These are phyloP conservation scores for Yamadazyma nakazawae DNA, from an alignment of 805 yeast genomes.

Conservation along the genomic window DNA sequence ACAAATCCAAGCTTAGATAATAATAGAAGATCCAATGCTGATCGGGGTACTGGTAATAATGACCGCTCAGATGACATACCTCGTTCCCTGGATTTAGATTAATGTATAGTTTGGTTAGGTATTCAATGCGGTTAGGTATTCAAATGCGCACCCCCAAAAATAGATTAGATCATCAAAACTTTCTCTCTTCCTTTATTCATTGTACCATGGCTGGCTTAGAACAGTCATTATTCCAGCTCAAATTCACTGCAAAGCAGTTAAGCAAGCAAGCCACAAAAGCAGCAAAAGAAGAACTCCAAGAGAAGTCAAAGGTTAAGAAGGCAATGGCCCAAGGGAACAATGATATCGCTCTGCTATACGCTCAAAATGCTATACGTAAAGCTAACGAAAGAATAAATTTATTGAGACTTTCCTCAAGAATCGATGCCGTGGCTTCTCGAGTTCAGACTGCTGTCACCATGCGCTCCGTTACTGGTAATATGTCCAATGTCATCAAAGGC, in stretches of 20 bases:
- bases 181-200: background rate
- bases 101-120: background rate
- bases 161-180: background rate
- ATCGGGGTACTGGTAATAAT: background rate
- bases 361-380: conserved; percentile 93
- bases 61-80: background rate
- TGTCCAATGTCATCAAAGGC: conserved; percentile 89
- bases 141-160: background rate
- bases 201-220: conserved; percentile 36
- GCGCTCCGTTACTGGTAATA: conserved; percentile 91
- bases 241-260: conserved; percentile 91
- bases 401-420: conserved; percentile 77
- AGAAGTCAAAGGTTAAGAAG: conserved; percentile 85
- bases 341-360: conserved; percentile 91
- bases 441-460: conserved; percentile 98
- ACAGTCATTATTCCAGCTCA: conserved; percentile 61
- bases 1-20: background rate
- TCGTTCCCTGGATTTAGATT: conserved; percentile 8
- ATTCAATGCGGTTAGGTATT: background rate
- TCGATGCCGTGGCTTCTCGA: conserved; percentile 93
- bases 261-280: conserved; percentile 88
- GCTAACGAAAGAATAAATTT: conserved; percentile 81
- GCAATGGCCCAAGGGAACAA: conserved; percentile 81
- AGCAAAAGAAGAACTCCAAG: conserved; percentile 83
- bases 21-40: background rate